A percentile compares a stretch with the other conserved stretches of the same genome.
These are phyloP conservation scores for Lachancea sp. DNA, from an alignment of 805 yeast genomes.

Conservation along the genomic window DNA sequence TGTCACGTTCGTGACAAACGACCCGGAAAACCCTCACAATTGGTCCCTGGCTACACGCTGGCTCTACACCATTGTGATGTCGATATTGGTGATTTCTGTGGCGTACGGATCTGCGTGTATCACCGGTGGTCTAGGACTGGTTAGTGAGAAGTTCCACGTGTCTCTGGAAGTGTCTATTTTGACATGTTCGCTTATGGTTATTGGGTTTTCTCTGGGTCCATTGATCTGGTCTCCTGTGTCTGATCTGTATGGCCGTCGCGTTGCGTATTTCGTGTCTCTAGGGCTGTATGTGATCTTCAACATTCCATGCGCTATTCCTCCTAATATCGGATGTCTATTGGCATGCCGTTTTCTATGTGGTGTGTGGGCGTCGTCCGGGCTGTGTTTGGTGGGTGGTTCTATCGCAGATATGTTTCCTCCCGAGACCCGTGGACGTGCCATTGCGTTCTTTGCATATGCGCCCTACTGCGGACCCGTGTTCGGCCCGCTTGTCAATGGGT, in stretches of 20 bases:
- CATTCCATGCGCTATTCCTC: constrained; percentile 80
- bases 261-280: constrained; percentile 73
- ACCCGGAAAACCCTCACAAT: constrained; percentile 86
- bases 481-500: constrained; percentile 86
- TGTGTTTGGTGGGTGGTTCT: constrained; percentile 85
- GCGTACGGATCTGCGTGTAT: constrained; percentile 92
- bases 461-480: constrained; percentile 91
- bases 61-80: constrained; percentile 60
- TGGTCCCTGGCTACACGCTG: constrained; percentile 58
- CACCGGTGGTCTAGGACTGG: constrained; percentile 74
- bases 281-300: constrained; percentile 71
- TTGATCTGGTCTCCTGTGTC: constrained; percentile 83
- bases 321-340: constrained; percentile 72
- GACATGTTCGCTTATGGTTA: constrained; percentile 79
- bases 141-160: constrained; percentile 61
- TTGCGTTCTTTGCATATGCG: constrained; percentile 85
- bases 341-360: constrained; percentile 86
- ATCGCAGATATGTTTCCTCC: constrained; percentile 83
- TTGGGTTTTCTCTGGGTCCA: constrained; percentile 86
- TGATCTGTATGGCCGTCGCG: constrained; percentile 80
- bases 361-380: constrained; percentile 75
- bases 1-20: constrained; percentile 73
- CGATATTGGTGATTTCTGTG: constrained; percentile 74
- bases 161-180: constrained; percentile 72
- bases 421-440: constrained; percentile 78